Evolutionary conservation across 176 grass and related monocot species (phyloP).

Genomic region (Eleusine indica): DNA sequence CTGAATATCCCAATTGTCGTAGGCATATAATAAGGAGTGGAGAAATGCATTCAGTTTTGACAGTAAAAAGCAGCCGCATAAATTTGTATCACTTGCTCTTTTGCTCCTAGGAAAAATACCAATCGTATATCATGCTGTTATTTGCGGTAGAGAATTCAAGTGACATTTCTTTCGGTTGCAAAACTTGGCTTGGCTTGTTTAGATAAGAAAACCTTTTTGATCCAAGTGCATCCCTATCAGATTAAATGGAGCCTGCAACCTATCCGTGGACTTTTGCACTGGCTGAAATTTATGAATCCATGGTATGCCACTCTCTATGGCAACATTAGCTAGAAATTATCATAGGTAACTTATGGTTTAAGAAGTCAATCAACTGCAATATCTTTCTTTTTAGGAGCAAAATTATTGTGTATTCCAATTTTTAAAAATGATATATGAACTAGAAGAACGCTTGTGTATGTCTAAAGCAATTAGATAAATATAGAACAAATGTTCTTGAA

Average conservation of each 20-base stretch:
- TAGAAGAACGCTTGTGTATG: not conserved
- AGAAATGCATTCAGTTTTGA: too few species aligned
- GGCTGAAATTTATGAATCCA: not conserved
- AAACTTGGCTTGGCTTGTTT: not conserved
- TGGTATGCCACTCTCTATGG: not conserved
- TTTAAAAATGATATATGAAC: not conserved
- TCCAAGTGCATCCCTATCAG: not conserved
- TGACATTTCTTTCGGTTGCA: not conserved
- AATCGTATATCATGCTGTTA: not conserved
- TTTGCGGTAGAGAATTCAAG: slow-evolving; percentile 29
- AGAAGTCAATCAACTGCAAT: not conserved
- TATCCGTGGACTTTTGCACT: not conserved
- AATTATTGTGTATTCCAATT: not conserved
- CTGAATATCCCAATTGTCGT: too few species aligned
- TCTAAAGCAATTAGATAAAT: not conserved
- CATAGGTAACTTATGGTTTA: not conserved
- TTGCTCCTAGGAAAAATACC: slow-evolving; percentile 2
- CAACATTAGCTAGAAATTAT: not conserved
- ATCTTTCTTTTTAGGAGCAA: not conserved
- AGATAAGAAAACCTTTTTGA: not conserved
- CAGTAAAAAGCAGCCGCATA: too few species aligned
- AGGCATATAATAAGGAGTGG: too few species aligned
- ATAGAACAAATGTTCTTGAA: not conserved
- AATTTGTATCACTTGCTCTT: too few species aligned
- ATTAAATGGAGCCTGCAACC: not conserved